phyloP scores from a whole-genome alignment of 768 basidiomycete genomes.

The Coprinopsis cinerea region DNA sequence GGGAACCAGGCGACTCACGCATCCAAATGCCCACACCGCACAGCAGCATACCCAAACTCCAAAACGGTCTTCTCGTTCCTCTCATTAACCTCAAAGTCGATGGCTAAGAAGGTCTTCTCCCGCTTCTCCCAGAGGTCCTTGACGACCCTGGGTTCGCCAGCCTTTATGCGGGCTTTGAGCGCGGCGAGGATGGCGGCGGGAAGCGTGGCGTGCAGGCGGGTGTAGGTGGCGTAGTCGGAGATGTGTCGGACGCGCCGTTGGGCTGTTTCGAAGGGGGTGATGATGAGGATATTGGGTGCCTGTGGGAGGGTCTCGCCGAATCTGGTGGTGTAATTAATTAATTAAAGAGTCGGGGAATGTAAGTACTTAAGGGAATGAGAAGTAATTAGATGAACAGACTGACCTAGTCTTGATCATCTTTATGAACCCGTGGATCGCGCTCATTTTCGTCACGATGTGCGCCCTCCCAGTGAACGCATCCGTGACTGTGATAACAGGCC shows the following conservation, averaged over 20 bases:
- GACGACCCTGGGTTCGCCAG: constrained; percentile 61
- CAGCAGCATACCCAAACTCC: constrained; percentile 81
- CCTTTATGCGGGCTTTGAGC: constrained; percentile 55
- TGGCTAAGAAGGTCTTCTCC: constrained; percentile 70
- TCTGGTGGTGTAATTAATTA: constrained; percentile 31
- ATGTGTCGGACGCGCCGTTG: constrained; percentile 68
- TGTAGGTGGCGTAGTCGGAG: constrained; percentile 61
- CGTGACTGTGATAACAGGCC: constrained; percentile 77
- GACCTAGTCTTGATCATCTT: constrained; percentile 84
- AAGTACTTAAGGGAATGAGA: neutral
- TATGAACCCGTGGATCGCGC: constrained; percentile 65
- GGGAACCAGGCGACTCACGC: constrained; percentile 39
- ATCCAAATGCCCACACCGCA: constrained; percentile 66
- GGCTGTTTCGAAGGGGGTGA: constrained; percentile 63
- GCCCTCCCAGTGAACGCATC: constrained; percentile 65
- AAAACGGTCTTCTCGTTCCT: constrained; percentile 60
- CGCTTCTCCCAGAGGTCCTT: constrained; percentile 59
- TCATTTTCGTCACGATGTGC: constrained; percentile 75
- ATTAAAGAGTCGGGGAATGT: neutral
- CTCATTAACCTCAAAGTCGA: constrained; percentile 75
- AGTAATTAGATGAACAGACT: neutral
- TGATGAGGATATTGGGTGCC: constrained; percentile 64
- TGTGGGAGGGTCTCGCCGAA: constrained; percentile 73
- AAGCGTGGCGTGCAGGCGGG: constrained; percentile 63
- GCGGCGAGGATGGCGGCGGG: constrained; percentile 65